Evolutionary conservation across 495 filamentous ascomycete genomes (phyloP), one percentile per base, ranked within the genome.

Genomic region (Aspergillus indologenus): DNA sequence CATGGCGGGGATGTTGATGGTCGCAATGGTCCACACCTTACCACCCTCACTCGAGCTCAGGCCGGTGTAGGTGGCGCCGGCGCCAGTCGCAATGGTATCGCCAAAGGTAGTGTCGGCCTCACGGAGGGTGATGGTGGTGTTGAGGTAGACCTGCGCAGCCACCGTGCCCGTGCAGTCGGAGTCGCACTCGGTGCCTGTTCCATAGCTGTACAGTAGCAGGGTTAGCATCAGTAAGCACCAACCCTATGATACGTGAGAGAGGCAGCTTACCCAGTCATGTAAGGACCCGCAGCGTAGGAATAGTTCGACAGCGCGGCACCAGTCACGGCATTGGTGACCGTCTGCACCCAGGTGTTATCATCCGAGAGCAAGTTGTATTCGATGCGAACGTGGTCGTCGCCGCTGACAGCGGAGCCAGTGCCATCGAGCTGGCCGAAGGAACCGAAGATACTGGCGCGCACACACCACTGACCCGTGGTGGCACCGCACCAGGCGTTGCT

Each of bases 391-490:
- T 73, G 61, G 29, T 72, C 70, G 5, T 54, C 58, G 0, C 68
- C 72, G 40, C 57, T 65, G 14, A 74, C 73, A 12, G 65, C 53
- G 1, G 67, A 54, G 9, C 68, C 66, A 15, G 53, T 24, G 6
- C 73, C 71, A 52, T 71, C 66, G 7, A 73, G 50, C 65, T 75
- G 71, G 4, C 71, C 73, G 29, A 74, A 75, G 21, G 62, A 64
- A 18, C 71, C 74, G 50, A 77, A 75, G n/a, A 75, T 40, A 61
- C 67, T 69, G 40, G 71, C 71, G 34, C 74, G 73, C 7, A 78
- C 72, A 58, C 75, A 75, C 73, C 73, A 75, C 54, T 75, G 65
- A 1, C 70, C 69, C 9, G 61, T 56, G 5, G 46, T 57, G n/a
- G 71, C 68, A 43, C 70, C 72, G 50, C 72, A 75, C 72, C 70